Base-by-base conservation (phyloP, 768 basidiomycete species). In the Dendrothele bispora region DNA sequence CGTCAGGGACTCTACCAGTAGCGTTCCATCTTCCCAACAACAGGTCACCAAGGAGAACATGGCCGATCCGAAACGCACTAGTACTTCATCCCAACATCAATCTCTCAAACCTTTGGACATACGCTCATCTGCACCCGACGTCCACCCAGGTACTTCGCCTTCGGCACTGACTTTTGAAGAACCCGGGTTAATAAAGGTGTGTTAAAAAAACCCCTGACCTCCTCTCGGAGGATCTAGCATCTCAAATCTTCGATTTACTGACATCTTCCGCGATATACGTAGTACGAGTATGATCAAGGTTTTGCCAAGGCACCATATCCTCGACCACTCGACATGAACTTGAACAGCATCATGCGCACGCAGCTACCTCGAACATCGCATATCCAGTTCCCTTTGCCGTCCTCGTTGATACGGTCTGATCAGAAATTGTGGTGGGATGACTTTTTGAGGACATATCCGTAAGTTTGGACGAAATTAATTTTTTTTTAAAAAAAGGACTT, bases 391-490 rank as follows among this genome's bases (percentile, higher is more conserved):
- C 62, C 64, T 24, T 48, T 61, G 5, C 67, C 68, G n/a, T 58
- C 62, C 11, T 66, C 69, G 2, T 66, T 66, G 7, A 56, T 62
- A 29, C 68, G 69, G 50, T 53, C 61, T 22, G 65, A 68, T 28
- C 73, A 69, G 52, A 63, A 61, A 39, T 18, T 56, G 5, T 77
- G 75, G 73, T 79, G 78, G 78, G 63, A 67, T 24, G 60, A 53
- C 28, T 73, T 78, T 42, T 52, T 72, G 36, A 53, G 58, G 35
- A 54, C 58, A 6, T 71, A 72, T 49, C 54, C 65, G 77, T 74
- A 39, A 58, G 71, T 62, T 6, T n/a, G n/a, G n/a, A n/a, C n/a
- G n/a, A n/a, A n/a, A n/a, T n/a, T n/a, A n/a, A n/a, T n/a, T n/a
- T n/a, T n/a, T 7, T 29, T 35, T 22, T 22, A n/a, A n/a, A n/a